These are phyloP conservation scores for Postia placenta DNA, from an alignment of 768 basidiomycete species.

Conservation along the genomic window DNA sequence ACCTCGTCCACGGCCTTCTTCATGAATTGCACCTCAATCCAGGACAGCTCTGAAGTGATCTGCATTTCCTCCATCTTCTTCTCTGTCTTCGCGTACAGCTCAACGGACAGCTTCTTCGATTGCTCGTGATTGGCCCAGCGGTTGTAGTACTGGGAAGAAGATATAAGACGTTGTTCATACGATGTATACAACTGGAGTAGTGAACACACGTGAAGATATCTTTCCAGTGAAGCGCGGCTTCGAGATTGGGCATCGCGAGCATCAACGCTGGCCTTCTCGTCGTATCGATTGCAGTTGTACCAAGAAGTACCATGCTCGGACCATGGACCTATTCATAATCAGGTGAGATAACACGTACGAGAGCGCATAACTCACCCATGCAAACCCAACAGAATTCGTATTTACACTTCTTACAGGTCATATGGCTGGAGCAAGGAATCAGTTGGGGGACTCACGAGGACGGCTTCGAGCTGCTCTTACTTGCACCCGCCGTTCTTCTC, in stretches of 20 bases:
- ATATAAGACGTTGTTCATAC: background rate
- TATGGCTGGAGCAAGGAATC: slow-evolving; percentile 59
- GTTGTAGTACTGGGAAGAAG: slow-evolving; percentile 84
- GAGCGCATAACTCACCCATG: slow-evolving; percentile 58
- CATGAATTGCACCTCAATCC: slow-evolving; percentile 99
- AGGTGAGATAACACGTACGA: slow-evolving; percentile 1
- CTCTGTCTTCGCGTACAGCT: slow-evolving; percentile 92
- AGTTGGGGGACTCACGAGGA: background rate
- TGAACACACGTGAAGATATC: slow-evolving; percentile 85
- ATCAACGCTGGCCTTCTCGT: slow-evolving; percentile 83
- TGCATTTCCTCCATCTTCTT: slow-evolving; percentile 99
- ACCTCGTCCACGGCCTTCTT: slow-evolving; percentile 96
- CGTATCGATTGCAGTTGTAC: slow-evolving; percentile 98
- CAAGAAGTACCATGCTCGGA: slow-evolving; percentile 93
- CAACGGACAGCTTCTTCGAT: slow-evolving; percentile 92
- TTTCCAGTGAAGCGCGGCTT: slow-evolving; percentile 85
- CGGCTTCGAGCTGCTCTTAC: slow-evolving; percentile 39
- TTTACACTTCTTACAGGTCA: slow-evolving; percentile 99
- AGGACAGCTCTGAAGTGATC: slow-evolving; percentile 82
- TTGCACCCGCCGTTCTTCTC: slow-evolving; percentile 99
- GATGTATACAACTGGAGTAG: background rate
- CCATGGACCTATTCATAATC: slow-evolving; percentile 68
- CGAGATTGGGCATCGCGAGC: slow-evolving; percentile 89
- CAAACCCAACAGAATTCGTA: slow-evolving; percentile 99
- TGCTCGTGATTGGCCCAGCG: slow-evolving; percentile 99